Evolutionary conservation across 352 stramenopile genomes (phyloP).

Genomic region (Globisporangium canariense): DNA sequence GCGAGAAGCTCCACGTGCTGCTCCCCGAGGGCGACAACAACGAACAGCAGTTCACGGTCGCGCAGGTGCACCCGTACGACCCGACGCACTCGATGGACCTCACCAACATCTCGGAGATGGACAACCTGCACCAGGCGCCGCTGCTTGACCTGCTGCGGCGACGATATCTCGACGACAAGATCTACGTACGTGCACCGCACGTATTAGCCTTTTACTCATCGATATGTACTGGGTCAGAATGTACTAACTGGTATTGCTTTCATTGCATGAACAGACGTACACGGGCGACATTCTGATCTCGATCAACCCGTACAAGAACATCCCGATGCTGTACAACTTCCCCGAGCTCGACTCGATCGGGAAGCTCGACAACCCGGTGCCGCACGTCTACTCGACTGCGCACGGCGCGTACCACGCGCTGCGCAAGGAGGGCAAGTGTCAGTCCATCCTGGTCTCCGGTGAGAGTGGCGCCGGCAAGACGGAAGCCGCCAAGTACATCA

Average conservation of each 20-base stretch:
- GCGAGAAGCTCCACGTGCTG: constrained; percentile 79
- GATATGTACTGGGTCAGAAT: too few species aligned
- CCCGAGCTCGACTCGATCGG: constrained; percentile 84
- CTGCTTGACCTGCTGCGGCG: constrained; percentile 86
- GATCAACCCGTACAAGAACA: constrained; percentile 96
- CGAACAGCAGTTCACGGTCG: constrained; percentile 77
- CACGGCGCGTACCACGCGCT: constrained; percentile 82
- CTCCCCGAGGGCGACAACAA: constrained; percentile 70
- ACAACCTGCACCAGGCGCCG: constrained; percentile 90
- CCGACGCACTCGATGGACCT: constrained; percentile 86
- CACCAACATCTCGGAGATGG: constrained; percentile 92
- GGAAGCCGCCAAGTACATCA: constrained; percentile 90
- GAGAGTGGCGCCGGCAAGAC: constrained; percentile 88
- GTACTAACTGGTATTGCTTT: background rate
- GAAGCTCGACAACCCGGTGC: constrained; percentile 82
- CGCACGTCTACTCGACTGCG: constrained; percentile 83
- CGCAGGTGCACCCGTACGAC: constrained; percentile 89
- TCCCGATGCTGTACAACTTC: constrained; percentile 90
- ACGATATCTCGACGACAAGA: constrained; percentile 89
- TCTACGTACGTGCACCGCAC: constrained; percentile 64
- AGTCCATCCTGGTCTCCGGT: constrained; percentile 85
- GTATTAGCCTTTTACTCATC: too few species aligned
- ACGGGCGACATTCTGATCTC: constrained; percentile 95
- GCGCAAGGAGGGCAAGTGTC: constrained; percentile 73
- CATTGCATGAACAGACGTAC: constrained; percentile 65